phyloP scores from a whole-genome alignment of 2,329 filamentous ascomycete genomes.

The Cytospora schulzeri region DNA sequence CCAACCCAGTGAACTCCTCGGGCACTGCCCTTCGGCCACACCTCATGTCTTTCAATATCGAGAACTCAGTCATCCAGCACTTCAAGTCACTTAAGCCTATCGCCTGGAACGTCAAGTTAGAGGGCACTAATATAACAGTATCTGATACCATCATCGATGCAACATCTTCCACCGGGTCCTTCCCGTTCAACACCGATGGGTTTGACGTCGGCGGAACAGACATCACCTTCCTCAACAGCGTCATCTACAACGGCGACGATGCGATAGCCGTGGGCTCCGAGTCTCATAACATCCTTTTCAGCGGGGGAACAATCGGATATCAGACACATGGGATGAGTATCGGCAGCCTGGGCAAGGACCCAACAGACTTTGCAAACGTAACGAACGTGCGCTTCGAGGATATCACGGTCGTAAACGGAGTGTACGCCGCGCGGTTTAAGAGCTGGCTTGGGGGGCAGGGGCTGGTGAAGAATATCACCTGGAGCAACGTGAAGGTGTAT shows the following conservation, averaged over 20 bases:
- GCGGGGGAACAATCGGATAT: constrained; percentile 44
- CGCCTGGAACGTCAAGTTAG: constrained; percentile 44
- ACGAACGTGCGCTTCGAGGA: constrained; percentile 46
- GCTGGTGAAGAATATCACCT: constrained; percentile 40
- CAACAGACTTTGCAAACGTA: constrained; percentile 41
- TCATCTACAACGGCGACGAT: constrained; percentile 45
- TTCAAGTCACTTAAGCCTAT: constrained; percentile 48
- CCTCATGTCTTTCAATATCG: constrained; percentile 42
- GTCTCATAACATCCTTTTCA: constrained; percentile 42
- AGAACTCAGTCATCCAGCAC: constrained; percentile 40
- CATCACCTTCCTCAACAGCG: constrained; percentile 35
- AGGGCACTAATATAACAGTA: constrained; percentile 44
- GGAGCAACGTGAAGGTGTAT: constrained; percentile 45
- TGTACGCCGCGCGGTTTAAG: constrained; percentile 47
- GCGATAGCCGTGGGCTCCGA: constrained; percentile 44
- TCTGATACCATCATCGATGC: constrained; percentile 44
- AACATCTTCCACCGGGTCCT: constrained; percentile 37
- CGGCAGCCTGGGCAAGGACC: constrained; percentile 44
- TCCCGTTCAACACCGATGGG: constrained; percentile 46
- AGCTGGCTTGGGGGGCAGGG: not conserved
- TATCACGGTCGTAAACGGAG: constrained; percentile 43
- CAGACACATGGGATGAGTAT: constrained; percentile 48
- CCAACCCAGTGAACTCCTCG: constrained; percentile 42
- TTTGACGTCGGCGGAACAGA: constrained; percentile 37
- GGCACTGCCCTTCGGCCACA: constrained; percentile 44